Evolutionary conservation across 345 rosid species (phyloP).

Genomic region (Linum tenue): DNA sequence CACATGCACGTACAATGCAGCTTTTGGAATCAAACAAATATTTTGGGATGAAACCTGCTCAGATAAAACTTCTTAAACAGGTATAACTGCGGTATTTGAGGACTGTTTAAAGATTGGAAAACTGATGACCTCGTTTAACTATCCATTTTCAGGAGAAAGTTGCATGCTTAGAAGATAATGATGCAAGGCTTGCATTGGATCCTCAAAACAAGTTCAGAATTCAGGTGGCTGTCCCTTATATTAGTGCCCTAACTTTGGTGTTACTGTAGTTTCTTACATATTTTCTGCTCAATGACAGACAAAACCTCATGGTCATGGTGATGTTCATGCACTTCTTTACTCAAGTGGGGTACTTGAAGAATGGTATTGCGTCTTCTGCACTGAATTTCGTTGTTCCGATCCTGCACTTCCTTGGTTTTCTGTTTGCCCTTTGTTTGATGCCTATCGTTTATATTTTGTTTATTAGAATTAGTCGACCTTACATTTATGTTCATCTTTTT

Average conservation of each 20-base stretch:
- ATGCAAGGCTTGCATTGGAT: conserved; percentile 82
- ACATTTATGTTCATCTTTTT: no score
- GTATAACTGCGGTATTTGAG: conserved; percentile 25
- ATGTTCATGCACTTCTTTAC: conserved; percentile 86
- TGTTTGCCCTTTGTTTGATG: background rate
- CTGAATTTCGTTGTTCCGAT: conserved; percentile 5
- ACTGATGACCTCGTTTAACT: background rate
- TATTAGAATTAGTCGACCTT: no score
- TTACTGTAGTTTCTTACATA: conserved; percentile 8
- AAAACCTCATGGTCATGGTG: conserved; percentile 98
- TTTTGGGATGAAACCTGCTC: conserved; percentile 83
- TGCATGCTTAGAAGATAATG: conserved; percentile 91
- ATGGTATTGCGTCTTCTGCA: conserved; percentile 40
- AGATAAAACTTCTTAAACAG: conserved; percentile 90
- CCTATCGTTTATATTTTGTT: background rate
- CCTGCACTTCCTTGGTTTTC: conserved; percentile 2
- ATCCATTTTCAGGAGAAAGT: conserved; percentile 69
- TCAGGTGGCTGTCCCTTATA: conserved; percentile 45
- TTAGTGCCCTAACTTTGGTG: background rate
- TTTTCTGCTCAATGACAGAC: conserved; percentile 43
- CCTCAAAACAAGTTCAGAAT: conserved; percentile 67
- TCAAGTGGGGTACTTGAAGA: conserved; percentile 67
- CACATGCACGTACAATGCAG: conserved; percentile 58
- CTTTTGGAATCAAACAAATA: conserved; percentile 67
- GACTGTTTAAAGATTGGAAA: background rate